Evolutionary conservation across 1,284 basidiomycete genomes (phyloP).

Genomic region (Marasmius fiardii): DNA sequence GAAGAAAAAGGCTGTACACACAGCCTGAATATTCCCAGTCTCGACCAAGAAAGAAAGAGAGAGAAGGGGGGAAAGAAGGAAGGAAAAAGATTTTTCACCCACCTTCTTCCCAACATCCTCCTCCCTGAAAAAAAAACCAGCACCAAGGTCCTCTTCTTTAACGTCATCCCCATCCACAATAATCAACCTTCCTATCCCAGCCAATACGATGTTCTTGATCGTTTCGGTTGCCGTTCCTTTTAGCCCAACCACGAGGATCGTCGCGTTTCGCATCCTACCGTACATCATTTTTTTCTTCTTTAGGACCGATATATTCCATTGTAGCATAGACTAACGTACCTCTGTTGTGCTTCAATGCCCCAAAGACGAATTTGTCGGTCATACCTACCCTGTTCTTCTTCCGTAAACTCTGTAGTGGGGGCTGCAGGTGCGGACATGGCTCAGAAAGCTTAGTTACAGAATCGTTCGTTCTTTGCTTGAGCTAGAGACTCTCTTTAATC

Average conservation of each 20-base stretch:
- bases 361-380: conserved; percentile 97
- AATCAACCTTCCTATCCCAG: conserved; percentile 72
- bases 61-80: conserved; percentile 10
- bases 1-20: too few relatives aligned
- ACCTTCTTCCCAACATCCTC: conserved; percentile 89
- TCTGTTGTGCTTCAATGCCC: conserved; percentile 97
- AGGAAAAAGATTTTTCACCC: conserved; percentile 19
- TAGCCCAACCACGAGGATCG: conserved; percentile 82
- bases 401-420: conserved; percentile 30
- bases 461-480: not conserved
- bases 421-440: not conserved
- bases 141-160: conserved; percentile 78
- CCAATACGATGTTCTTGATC: conserved; percentile 90
- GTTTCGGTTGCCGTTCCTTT: conserved; percentile 91
- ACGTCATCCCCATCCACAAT: conserved; percentile 65
- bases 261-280: conserved; percentile 88
- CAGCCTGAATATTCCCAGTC: too few relatives aligned
- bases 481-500: too few relatives aligned
- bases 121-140: conserved; percentile 93
- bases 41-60: not conserved
- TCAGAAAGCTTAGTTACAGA: not conserved
- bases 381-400: conserved; percentile 66
- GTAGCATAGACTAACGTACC: conserved; percentile 49
- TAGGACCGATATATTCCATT: conserved; percentile 7
- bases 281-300: conserved; percentile 10